Evolutionary conservation across 1,284 basidiomycete species (phyloP).

Genomic region (Moniliella sp.): DNA sequence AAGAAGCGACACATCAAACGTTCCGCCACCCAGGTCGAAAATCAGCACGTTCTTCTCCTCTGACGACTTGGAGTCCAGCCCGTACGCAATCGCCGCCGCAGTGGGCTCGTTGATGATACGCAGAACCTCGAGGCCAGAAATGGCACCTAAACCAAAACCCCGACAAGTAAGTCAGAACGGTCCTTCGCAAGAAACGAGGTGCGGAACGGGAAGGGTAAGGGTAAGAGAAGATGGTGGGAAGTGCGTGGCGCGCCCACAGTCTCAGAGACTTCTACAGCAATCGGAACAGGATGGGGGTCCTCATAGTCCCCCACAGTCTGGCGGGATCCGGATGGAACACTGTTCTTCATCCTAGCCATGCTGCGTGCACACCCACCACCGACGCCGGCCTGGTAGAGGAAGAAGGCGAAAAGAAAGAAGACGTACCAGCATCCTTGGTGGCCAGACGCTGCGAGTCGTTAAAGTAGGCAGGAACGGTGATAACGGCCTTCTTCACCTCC

Average conservation of each 20-base stretch:
- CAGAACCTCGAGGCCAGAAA: constrained; percentile 47
- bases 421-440: constrained; percentile 39
- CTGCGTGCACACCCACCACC: neutral
- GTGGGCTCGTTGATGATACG: constrained; percentile 49
- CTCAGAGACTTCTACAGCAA: no score
- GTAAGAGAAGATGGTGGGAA: no score
- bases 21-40: constrained; percentile 92
- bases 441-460: constrained; percentile 49
- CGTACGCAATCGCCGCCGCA: constrained; percentile 38
- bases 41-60: constrained; percentile 86
- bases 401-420: constrained; percentile 1
- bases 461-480: constrained; percentile 52
- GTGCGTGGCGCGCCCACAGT: no score
- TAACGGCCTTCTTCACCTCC: constrained; percentile 46
- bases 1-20: constrained; percentile 48
- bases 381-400: no score
- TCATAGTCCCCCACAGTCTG: constrained; percentile 3
- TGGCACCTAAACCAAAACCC: constrained; percentile 37
- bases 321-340: constrained; percentile 34
- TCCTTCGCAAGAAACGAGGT: no score
- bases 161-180: no score
- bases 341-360: constrained; percentile 23
- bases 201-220: no score
- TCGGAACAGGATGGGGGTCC: no score
- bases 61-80: constrained; percentile 39